phyloP scores from a whole-genome alignment of 306 rosid genomes.

The Prunus davidiana region DNA sequence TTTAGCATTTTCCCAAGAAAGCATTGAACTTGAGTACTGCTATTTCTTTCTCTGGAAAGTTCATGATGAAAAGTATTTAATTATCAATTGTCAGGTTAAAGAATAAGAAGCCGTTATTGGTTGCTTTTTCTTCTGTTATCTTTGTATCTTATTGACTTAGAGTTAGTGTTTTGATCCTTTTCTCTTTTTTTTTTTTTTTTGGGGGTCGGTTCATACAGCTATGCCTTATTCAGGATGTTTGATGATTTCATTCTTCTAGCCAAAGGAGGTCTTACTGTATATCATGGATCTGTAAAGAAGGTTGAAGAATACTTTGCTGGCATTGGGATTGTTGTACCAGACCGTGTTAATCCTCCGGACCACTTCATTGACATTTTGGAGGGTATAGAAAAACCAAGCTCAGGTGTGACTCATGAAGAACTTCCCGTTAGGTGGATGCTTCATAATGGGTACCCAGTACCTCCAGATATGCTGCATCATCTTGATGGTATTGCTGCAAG shows the following conservation, averaged over 20 bases:
- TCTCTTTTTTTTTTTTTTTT: conserved; percentile 15
- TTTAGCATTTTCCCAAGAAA: neutral
- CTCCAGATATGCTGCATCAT: conserved; percentile 67
- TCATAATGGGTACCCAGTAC: conserved; percentile 71
- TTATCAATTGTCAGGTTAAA: neutral
- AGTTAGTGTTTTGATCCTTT: neutral
- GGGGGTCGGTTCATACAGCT: conserved; percentile 33
- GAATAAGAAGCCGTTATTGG: neutral
- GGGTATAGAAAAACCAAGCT: conserved; percentile 60
- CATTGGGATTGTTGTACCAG: conserved; percentile 68
- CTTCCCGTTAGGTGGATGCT: conserved; percentile 88
- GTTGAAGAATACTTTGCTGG: conserved; percentile 80
- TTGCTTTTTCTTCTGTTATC: neutral
- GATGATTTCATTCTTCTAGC: conserved; percentile 79
- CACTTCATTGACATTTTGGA: conserved; percentile 78
- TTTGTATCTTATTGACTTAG: no score
- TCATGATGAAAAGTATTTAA: neutral
- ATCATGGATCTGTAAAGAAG: conserved; percentile 75
- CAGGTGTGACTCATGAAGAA: conserved; percentile 51
- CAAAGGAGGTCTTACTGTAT: conserved; percentile 80
- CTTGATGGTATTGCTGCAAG: conserved; percentile 53
- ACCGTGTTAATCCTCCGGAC: conserved; percentile 82
- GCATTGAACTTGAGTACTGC: neutral
- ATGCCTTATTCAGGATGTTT: conserved; percentile 74
- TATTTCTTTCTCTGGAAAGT: neutral